Base-by-base conservation (phyloP, 768 basidiomycete genomes). In the Panus rudis region DNA sequence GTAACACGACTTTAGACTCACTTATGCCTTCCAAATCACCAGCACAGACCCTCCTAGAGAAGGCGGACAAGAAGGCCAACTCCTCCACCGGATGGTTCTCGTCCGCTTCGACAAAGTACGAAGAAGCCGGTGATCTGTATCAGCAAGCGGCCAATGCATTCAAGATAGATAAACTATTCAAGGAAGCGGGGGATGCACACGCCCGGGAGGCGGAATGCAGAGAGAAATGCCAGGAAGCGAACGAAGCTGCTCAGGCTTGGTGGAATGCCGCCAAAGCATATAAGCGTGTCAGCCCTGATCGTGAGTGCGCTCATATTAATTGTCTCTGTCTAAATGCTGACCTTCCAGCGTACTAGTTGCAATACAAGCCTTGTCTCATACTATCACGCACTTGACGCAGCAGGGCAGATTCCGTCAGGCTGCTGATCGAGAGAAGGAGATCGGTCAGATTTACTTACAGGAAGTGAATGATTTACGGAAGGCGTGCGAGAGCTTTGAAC, bases 241-340 rank as follows among this genome's bases (percentile, higher is more conserved):
- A 92, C 52, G 96, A 98, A 53, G 93, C 94, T n/a, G 87, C 92
- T 17, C 94, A 93, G 59, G 93, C 93, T 7, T 98, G 86, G 84
- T 97, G 94, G 89, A 96, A 94, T 60, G 93, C 96, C 11, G 83
- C 90, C 25, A 98, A 98, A 67, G 81, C 86, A 10, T 99, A 88
- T 72, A 99, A 97, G 71, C 76, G 86, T 64, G 84, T 81, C 20
- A 79, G 75, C 61, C 92, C 74, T 24, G 85, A 91, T 52, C 70
- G 94, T 96, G 60, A 60, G 82, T 64, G 10, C 21, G 8, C 21
- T 16, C 1, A 2, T 7, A 11, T 6, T 21, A 6, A 19, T 19
- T 35, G 22, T 40, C 31, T 21, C n/a, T 6, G 13, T 23, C 23
- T 20, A 20, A 25, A 24, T 43, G 28, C 47, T 35, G 34, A 6